Base-by-base conservation (phyloP, 2,329 filamentous ascomycete genomes). In the Aspergillus sp. region DNA sequence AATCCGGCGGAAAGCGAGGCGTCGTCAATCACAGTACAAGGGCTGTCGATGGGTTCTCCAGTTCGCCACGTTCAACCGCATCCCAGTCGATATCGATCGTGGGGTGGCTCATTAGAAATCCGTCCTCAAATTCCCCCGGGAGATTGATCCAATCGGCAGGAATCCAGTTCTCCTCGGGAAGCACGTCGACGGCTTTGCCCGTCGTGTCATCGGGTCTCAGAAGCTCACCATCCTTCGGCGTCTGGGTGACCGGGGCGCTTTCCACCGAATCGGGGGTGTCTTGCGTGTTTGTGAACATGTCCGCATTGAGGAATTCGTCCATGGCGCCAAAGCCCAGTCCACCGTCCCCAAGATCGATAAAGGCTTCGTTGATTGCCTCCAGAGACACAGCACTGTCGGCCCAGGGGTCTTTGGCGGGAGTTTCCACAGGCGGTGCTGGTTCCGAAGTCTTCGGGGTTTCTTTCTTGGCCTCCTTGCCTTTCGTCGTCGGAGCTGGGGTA, bases 81-180 rank as follows among this genome's bases (percentile, higher is more conserved):
- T 75, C 71, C 71, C 73, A 76, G 49, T 76, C 69, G 30, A 75
- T 61, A 32, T 67, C 65, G 36, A 64, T 58, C 53, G 65, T 67
- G 6, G 64, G 54, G 6, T 68, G 62, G 36, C 61, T 64, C 53
- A 62, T 60, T 20, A 63, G 19, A 42, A 65, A 51, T 11, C 54
- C 57, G 49, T 59, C 57, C 45, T 64, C 64, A 33, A 65, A 53
- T 6, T 61, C 51, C 26, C 65, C 61, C 33, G 67, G 61, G 10
- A 67, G 56, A 57, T 61, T 63, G 41, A 65, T 57, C 71, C 70
- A 73, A 49, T 70, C 67, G 7, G 55, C 35, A 4, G 66, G 65
- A 22, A 70, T 58, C 64, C 66, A 69, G 36, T 57, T 65, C 22
- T 67, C 61, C 7, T 69, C 65, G 4, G 55, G 53, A 11, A 17